Percentiles rank a stretch among this genome's conserved stretches.
Conservation (phyloP, 306 rosid genomes). For the Vigna trinervia region DNA sequence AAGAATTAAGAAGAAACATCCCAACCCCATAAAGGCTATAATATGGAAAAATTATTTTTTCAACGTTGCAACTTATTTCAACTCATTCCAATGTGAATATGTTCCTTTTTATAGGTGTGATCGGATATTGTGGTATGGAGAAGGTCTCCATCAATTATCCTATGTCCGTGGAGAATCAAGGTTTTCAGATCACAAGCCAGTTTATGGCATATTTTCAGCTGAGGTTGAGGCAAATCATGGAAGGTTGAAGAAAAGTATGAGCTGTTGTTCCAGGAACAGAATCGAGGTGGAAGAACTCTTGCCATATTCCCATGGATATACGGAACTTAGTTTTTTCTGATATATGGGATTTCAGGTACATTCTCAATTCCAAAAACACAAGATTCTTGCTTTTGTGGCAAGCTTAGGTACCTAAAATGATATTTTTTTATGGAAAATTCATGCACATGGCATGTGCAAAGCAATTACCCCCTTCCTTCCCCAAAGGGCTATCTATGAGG, state of each 20-base stretch:
- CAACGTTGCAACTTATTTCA: slow-evolving; percentile 16
- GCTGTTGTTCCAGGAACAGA: slow-evolving; percentile 82
- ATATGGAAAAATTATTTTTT: not conserved
- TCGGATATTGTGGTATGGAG: slow-evolving; percentile 95
- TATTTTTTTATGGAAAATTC: not conserved
- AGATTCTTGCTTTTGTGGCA: slow-evolving; percentile 26
- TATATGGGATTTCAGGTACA: slow-evolving; percentile 55
- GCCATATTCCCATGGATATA: slow-evolving; percentile 91
- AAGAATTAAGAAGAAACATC: slow-evolving; percentile 25
- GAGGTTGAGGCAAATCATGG: slow-evolving; percentile 91
- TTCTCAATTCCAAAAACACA: slow-evolving; percentile 16
- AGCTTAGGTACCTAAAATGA: slow-evolving; percentile 18
- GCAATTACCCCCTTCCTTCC: not conserved
- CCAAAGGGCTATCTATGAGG: not conserved
- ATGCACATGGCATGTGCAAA: not conserved
- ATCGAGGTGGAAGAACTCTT: slow-evolving; percentile 91
- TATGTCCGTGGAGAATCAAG: slow-evolving; percentile 97
- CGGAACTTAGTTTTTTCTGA: slow-evolving; percentile 93
- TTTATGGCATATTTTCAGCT: slow-evolving; percentile 91
- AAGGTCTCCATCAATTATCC: slow-evolving; percentile 95
- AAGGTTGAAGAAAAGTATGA: slow-evolving; percentile 84
- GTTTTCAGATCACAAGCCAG: slow-evolving; percentile 97
- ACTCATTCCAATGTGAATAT: slow-evolving; percentile 31
- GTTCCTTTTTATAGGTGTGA: slow-evolving; percentile 78
- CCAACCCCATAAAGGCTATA: slow-evolving; percentile 7